Conservation (phyloP, 148 eudicot species). For the Fagopyrum esculentum region DNA sequence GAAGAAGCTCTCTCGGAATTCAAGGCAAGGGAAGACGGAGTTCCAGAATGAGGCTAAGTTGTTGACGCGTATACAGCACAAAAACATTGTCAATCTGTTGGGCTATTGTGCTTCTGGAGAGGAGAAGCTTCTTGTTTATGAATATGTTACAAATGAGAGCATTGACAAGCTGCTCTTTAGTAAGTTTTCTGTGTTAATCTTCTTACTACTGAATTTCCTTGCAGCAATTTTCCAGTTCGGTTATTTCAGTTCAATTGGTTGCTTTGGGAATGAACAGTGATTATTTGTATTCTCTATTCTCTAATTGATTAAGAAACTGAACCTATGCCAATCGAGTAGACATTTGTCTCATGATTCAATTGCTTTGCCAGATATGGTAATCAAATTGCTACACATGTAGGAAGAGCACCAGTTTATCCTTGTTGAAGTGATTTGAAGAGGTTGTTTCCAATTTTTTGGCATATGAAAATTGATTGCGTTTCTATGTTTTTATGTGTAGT, state of each 20-base stretch:
- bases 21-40: slow-evolving; percentile 78
- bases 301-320: background rate
- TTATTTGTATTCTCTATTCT: background rate
- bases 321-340: too few species aligned
- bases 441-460: background rate
- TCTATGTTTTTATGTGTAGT: background rate
- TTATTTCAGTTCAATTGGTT: background rate
- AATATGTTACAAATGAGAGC: slow-evolving; percentile 72
- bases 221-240: background rate
- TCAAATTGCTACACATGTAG: background rate
- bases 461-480: background rate
- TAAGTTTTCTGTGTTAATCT: slow-evolving; percentile 30
- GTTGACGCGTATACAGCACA: slow-evolving; percentile 76
- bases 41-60: slow-evolving; percentile 84
- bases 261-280: background rate
- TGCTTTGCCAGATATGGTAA: background rate
- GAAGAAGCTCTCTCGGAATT: slow-evolving; percentile 61
- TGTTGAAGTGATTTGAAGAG: background rate
- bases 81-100: slow-evolving; percentile 81
- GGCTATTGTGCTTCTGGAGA: slow-evolving; percentile 74
- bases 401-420: background rate
- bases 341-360: background rate
- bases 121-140: slow-evolving; percentile 87
- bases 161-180: slow-evolving; percentile 92
- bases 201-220: background rate